Evolutionary conservation across 805 yeast species (phyloP), one percentile per base, ranked within the genome.

Genomic region (Ascoidea rubescens): DNA sequence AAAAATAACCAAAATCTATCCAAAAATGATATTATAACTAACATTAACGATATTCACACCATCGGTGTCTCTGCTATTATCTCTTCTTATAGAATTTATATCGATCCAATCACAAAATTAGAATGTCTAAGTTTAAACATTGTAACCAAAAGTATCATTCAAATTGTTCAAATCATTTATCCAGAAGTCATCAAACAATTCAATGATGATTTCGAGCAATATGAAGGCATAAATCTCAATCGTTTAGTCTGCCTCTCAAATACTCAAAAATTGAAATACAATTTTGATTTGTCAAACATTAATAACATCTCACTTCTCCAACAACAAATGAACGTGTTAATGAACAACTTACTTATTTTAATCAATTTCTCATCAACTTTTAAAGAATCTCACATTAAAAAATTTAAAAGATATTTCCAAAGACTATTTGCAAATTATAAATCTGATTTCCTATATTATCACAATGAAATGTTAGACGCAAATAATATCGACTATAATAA

Each of bases 51-150:
- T 47, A 50, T 54, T 44, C 32, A 54, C 43, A 10, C 45, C 31
- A 46, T 50, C 16, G 57, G 57, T 8, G 57, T 54, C 5, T 10
- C 46, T 4, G 57, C 54, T 5, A 46, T 28, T 21, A 48, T 54
- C 21, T n/a, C 43, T 6, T 50, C 53, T 17, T 54, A 45, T 32
- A 49, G 46, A 5, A 31, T 48, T 8, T 46, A 48, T 30, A 46
- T 45, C 21, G 52, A 51, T 45, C 32, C 46, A 10, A 45, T 50
- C 6, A 31, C 45, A 5, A 31, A 21, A 14, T n/a, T 49, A 12
- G 44, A 32, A 48, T 30, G 42, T 4, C 14, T 37, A 37, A 37
- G 43, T 37, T 37, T 37, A 37, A 37, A 37, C 14, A 37, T 37
- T 10, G 14, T 37, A 10, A 37, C 43, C 8, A 37, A 37, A 37